Conservation (phyloP, 805 yeast genomes). For the Metschnikowia arizonensis region DNA sequence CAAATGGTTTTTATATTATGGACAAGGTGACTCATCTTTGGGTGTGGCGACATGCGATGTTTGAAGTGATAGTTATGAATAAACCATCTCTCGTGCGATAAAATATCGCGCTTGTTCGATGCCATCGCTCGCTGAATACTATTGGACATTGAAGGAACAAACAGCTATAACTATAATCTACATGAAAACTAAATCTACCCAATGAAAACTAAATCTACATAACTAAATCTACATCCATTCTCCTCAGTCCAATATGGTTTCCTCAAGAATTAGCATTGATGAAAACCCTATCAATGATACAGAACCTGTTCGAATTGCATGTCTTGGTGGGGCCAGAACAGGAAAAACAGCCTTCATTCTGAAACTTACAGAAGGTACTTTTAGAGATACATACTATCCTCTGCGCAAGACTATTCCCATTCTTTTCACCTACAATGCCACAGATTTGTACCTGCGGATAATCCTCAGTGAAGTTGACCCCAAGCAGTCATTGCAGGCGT, state of each 20-base stretch:
- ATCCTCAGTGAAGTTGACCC: slow-evolving; percentile 25
- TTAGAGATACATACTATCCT: slow-evolving; percentile 71
- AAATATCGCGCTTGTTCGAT: too few species aligned
- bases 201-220: too few species aligned
- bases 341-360: slow-evolving; percentile 61
- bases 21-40: slow-evolving; percentile 41
- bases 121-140: too few species aligned
- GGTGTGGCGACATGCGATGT: slow-evolving; percentile 35
- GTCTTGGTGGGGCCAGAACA: slow-evolving; percentile 54
- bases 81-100: too few species aligned
- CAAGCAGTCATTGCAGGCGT: slow-evolving; percentile 12
- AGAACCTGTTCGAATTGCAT: slow-evolving; percentile 54
- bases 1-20: slow-evolving; percentile 39
- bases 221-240: too few species aligned
- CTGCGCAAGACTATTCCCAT: slow-evolving; percentile 59
- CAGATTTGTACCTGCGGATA: slow-evolving; percentile 11
- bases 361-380: slow-evolving; percentile 44
- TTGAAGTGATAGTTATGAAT: neutral
- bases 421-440: slow-evolving; percentile 52
- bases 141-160: too few species aligned
- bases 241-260: neutral
- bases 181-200: too few species aligned
- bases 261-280: slow-evolving; percentile 1
- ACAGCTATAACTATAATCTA: too few species aligned
- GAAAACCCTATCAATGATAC: slow-evolving; percentile 9